Evolutionary conservation across 108 stramenopile species (phyloP), one percentile per base, ranked within the genome.

Genomic region (Cyclotella baltica): DNA sequence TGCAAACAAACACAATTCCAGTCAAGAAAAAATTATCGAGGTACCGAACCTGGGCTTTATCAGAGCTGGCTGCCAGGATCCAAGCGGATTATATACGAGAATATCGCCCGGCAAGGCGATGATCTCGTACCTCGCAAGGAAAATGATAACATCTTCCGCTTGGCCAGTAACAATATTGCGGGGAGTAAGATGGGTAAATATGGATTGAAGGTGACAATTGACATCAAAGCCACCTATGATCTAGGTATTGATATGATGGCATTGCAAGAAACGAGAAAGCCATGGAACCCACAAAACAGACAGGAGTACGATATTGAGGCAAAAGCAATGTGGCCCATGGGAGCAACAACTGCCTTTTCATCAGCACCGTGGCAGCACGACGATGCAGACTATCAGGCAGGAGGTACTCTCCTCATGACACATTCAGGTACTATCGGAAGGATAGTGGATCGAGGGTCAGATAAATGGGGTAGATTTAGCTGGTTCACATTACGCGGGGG

Each of bases 401-500:
- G 51, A 52, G 51, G 51, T 16, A 52, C 15, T 19, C 51, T 52
- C n/a, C 15, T 52, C 4, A n/a, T 19, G n/a, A 20, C 20, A 16
- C 9, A 52, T 20, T 4, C 15, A 19, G n/a, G n/a, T 52, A 52
- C 4, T n/a, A 19, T 22, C n/a, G 51, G 51, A 19, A 52, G 51
- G n/a, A 22, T 52, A 52, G 51, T n/a, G n/a, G 58, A 46, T 2
- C 13, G 8, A 19, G 51, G 20, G 4, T 8, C 20, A 20, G 63
- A 73, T 34, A 63, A 63, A 47, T 74, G 56, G 25, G 70, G 70
- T 3, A n/a, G 70, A 1, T 58, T 59, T 18, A 20, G 11, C 8
- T 71, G 70, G 70, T 25, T 58, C 1, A 43, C 56, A 13, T 3
- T 71, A 0, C 33, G 22, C 0, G 70, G 70, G 2, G 4, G 37